These are phyloP conservation scores for Cladosporium sp. DNA, from an alignment of 2,329 filamentous ascomycete genomes.

Conservation along the genomic window DNA sequence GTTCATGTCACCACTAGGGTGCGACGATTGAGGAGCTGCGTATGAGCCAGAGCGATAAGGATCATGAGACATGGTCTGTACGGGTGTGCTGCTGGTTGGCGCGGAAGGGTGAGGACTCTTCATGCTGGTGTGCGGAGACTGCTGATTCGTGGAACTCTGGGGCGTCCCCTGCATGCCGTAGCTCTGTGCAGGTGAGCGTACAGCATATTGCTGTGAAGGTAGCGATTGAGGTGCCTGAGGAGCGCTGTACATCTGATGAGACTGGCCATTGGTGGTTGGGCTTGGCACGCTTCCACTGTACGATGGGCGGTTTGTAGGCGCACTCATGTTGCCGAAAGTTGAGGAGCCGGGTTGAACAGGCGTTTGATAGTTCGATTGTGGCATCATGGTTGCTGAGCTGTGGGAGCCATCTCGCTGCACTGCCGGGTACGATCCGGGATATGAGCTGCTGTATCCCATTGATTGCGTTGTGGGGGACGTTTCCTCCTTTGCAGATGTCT, in stretches of 20 bases:
- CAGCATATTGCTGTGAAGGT: constrained; percentile 30
- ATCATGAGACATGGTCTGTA: constrained; percentile 12
- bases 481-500: constrained; percentile 28
- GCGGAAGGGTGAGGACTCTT: constrained; percentile 31
- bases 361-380: constrained; percentile 31
- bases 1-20: constrained; percentile 31
- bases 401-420: constrained; percentile 32
- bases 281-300: constrained; percentile 28
- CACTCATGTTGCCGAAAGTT: constrained; percentile 29
- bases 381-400: constrained; percentile 28
- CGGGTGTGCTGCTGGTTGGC: constrained; percentile 14
- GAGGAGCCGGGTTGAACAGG: constrained; percentile 29
- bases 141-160: constrained; percentile 29
- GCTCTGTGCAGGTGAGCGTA: constrained; percentile 33
- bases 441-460: constrained; percentile 32
- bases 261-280: constrained; percentile 28
- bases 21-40: constrained; percentile 27
- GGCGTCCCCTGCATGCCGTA: constrained; percentile 33
- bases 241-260: constrained; percentile 30
- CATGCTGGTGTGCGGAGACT: constrained; percentile 30
- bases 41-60: constrained; percentile 19
- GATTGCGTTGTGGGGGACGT: constrained; percentile 25
- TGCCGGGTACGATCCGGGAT: constrained; percentile 28
- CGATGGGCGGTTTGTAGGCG: constrained; percentile 26
- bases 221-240: constrained; percentile 19